Conservation (phyloP, 148 eudicot genomes). For the Spergularia marina region DNA sequence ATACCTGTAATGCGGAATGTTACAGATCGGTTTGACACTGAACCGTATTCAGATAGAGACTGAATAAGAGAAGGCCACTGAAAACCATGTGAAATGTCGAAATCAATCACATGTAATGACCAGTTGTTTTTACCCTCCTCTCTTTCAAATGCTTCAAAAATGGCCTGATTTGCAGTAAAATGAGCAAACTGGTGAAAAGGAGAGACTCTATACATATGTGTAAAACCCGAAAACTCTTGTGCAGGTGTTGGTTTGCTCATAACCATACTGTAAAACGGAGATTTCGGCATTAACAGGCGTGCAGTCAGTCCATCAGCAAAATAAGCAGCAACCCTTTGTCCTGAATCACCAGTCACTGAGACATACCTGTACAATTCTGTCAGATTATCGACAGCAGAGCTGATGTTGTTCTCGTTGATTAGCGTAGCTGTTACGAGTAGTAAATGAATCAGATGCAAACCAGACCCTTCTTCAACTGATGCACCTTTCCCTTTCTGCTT, state of each 20-base stretch:
- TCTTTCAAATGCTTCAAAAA: slow-evolving; percentile 67
- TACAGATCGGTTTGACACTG: slow-evolving; percentile 21
- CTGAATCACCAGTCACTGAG: slow-evolving; percentile 52
- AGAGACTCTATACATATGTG: slow-evolving; percentile 56
- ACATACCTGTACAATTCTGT: slow-evolving; percentile 49
- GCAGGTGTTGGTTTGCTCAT: slow-evolving; percentile 50
- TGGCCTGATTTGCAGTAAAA: slow-evolving; percentile 84
- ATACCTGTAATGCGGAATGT: slow-evolving; percentile 53
- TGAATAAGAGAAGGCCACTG: slow-evolving; percentile 94
- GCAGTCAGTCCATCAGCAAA: slow-evolving; percentile 70
- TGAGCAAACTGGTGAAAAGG: slow-evolving; percentile 78
- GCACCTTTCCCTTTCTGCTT: slow-evolving; percentile 25
- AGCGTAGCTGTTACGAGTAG: slow-evolving; percentile 56
- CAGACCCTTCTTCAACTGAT: slow-evolving; percentile 38
- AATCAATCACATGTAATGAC: slow-evolving; percentile 58
- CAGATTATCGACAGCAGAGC: slow-evolving; percentile 46
- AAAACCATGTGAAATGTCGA: slow-evolving; percentile 67
- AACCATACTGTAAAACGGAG: slow-evolving; percentile 51
- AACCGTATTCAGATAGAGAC: slow-evolving; percentile 61
- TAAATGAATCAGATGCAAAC: slow-evolving; percentile 59
- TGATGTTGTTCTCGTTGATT: slow-evolving; percentile 41
- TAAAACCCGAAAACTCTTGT: slow-evolving; percentile 64
- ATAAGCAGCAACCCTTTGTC: slow-evolving; percentile 68
- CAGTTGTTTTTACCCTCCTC: slow-evolving; percentile 39
- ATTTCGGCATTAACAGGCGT: slow-evolving; percentile 50